Percentiles rank a stretch among this genome's conserved stretches.
These are phyloP conservation scores for Penicillium vulpinum DNA, from an alignment of 2,329 filamentous ascomycete species.

Conservation along the genomic window DNA sequence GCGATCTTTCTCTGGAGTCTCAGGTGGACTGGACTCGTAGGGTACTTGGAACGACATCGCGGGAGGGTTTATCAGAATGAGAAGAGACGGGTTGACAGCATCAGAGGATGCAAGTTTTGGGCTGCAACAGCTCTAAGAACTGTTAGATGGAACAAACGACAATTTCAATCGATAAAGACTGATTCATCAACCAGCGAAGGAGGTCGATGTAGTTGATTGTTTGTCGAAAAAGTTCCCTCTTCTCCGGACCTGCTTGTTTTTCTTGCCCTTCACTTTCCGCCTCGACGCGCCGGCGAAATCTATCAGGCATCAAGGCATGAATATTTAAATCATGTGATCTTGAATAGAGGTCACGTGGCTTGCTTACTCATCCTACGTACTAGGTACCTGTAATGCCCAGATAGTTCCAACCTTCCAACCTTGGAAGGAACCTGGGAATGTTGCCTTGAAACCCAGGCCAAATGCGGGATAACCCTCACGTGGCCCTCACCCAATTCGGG, in stretches of 20 bases:
- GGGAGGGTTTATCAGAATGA: constrained; percentile 1
- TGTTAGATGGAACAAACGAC: neutral
- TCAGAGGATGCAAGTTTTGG: constrained; percentile 17
- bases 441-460: neutral
- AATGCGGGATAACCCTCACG: neutral
- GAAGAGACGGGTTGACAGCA: constrained; percentile 9
- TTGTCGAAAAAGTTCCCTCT: neutral
- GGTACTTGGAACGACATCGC: constrained; percentile 39
- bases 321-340: neutral
- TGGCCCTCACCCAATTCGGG: neutral
- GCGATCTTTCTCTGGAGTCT: constrained; percentile 39
- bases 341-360: rapidly evolving
- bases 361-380: neutral
- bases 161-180: neutral
- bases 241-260: constrained; percentile 8
- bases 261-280: constrained; percentile 7
- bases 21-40: constrained; percentile 39
- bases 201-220: neutral
- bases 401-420: too few species aligned
- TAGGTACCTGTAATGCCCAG: too few species aligned
- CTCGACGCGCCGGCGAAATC: constrained; percentile 12
- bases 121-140: constrained; percentile 18
- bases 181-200: neutral
- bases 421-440: too few species aligned
- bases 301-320: constrained; percentile 5